A percentile compares a stretch with the other conserved stretches of the same genome.
Evolutionary conservation across 1,284 basidiomycete genomes (phyloP).

Genomic region (Mycosarcoma maydis): DNA sequence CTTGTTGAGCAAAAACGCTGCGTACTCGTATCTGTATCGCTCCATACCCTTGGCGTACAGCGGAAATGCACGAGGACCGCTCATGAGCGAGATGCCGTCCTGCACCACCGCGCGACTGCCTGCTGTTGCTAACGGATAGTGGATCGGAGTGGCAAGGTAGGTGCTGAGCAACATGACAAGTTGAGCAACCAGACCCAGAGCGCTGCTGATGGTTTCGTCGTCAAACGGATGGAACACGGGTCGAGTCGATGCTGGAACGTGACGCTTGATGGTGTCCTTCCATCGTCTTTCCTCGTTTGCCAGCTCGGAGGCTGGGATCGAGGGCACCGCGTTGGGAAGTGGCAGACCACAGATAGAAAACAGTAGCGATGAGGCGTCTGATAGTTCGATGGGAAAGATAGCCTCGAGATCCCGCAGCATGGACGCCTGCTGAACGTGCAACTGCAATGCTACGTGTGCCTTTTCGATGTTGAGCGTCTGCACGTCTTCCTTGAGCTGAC

Average conservation of each 20-base stretch:
- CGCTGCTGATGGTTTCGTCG: constrained; percentile 53
- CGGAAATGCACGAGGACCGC: constrained; percentile 70
- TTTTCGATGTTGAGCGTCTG: constrained; percentile 3
- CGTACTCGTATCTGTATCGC: constrained; percentile 96
- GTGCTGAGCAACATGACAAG: constrained; percentile 55
- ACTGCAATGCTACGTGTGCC: constrained; percentile 4
- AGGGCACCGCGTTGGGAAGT: constrained; percentile 55
- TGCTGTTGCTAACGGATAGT: constrained; percentile 59
- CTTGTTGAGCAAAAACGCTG: constrained; percentile 95
- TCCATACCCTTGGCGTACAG: constrained; percentile 93
- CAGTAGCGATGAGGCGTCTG: constrained; percentile 57
- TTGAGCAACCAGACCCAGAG: constrained; percentile 61
- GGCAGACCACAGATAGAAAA: constrained; percentile 60
- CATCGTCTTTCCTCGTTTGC: constrained; percentile 33
- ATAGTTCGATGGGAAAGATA: constrained; percentile 64
- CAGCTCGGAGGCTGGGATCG: constrained; percentile 19
- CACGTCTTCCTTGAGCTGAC: constrained; percentile 11
- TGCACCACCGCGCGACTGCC: constrained; percentile 60
- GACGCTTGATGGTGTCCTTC: constrained; percentile 26
- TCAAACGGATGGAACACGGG: constrained; percentile 43
- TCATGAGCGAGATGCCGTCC: constrained; percentile 64
- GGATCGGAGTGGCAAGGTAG: constrained; percentile 56
- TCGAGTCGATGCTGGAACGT: constrained; percentile 2
- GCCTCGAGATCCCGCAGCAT: constrained; percentile 57
- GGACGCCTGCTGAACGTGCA: constrained; percentile 39